These are phyloP conservation scores for Hanseniaspora lindneri DNA, from an alignment of 805 yeast genomes.

Conservation along the genomic window DNA sequence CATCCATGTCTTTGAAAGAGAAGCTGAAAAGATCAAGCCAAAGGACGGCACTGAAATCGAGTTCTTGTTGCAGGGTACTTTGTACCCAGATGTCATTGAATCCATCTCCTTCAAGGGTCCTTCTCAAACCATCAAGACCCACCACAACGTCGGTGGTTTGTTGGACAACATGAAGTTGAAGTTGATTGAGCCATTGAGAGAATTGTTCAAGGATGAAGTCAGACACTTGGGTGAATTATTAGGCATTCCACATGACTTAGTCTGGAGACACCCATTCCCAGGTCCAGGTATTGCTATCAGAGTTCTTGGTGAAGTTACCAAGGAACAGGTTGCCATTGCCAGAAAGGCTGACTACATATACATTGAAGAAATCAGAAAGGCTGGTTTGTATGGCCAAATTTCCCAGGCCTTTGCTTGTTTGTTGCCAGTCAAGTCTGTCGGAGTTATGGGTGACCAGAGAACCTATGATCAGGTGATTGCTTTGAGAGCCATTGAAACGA, in stretches of 20 bases:
- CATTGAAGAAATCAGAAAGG: conserved; percentile 88
- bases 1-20: conserved; percentile 92
- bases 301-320: conserved; percentile 93
- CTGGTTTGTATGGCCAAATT: conserved; percentile 83
- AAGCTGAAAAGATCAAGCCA: conserved; percentile 84
- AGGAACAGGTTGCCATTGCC: conserved; percentile 86
- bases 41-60: conserved; percentile 82
- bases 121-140: conserved; percentile 97
- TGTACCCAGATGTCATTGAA: conserved; percentile 97
- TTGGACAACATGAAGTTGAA: conserved; percentile 96
- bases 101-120: conserved; percentile 99
- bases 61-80: conserved; percentile 88
- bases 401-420: conserved; percentile 97
- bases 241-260: conserved; percentile 92
- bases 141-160: conserved; percentile 97
- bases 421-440: conserved; percentile 95
- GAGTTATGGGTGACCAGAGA: conserved; percentile 99
- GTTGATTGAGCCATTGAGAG: conserved; percentile 96
- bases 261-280: conserved; percentile 99
- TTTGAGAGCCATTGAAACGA: conserved; percentile 92
- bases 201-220: conserved; percentile 97
- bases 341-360: conserved; percentile 93
- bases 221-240: conserved; percentile 88
- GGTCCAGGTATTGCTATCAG: conserved; percentile 99
- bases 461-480: conserved; percentile 99